Percentiles rank a stretch among this genome's conserved stretches.
Evolutionary conservation across 2,329 filamentous ascomycete species (phyloP).

Genomic region (Pleoardoris graminearum): DNA sequence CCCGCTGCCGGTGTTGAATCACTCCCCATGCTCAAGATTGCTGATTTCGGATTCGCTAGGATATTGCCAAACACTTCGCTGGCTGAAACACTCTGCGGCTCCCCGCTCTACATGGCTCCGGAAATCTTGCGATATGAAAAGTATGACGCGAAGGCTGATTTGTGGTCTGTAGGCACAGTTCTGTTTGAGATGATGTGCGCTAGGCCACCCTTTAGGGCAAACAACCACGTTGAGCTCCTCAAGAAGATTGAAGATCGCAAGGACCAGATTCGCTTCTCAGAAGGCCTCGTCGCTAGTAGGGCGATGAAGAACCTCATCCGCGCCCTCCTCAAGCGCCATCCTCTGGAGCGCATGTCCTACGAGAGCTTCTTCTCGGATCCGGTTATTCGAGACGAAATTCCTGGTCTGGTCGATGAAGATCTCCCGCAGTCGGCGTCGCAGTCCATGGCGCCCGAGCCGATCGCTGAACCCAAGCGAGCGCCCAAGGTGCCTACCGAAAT

Average conservation of each 20-base stretch:
- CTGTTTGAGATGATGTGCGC: constrained; percentile 94
- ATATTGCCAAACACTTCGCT: constrained; percentile 88
- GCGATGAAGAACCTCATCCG: constrained; percentile 82
- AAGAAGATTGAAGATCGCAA: constrained; percentile 88
- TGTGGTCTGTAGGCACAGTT: constrained; percentile 97
- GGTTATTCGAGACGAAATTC: constrained; percentile 75
- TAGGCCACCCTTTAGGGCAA: constrained; percentile 85
- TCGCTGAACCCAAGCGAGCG: constrained; percentile 27
- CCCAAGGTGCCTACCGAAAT: constrained; percentile 36
- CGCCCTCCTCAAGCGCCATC: constrained; percentile 79
- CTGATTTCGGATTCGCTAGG: constrained; percentile 97
- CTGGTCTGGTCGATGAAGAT: constrained; percentile 79
- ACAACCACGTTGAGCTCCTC: constrained; percentile 91
- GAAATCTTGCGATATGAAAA: constrained; percentile 97
- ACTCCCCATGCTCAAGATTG: constrained; percentile 94
- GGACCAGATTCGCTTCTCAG: constrained; percentile 81
- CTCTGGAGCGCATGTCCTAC: constrained; percentile 83
- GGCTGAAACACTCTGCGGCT: constrained; percentile 94
- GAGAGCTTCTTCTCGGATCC: constrained; percentile 79
- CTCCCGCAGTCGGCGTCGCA: constrained; percentile 46
- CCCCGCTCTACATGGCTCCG: constrained; percentile 96
- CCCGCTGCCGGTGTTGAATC: constrained; percentile 80
- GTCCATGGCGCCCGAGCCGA: constrained; percentile 32
- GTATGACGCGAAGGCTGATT: constrained; percentile 93
- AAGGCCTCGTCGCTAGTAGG: constrained; percentile 69